Evolutionary conservation across 345 rosid genomes (phyloP).

Genomic region (Linum trigynum): DNA sequence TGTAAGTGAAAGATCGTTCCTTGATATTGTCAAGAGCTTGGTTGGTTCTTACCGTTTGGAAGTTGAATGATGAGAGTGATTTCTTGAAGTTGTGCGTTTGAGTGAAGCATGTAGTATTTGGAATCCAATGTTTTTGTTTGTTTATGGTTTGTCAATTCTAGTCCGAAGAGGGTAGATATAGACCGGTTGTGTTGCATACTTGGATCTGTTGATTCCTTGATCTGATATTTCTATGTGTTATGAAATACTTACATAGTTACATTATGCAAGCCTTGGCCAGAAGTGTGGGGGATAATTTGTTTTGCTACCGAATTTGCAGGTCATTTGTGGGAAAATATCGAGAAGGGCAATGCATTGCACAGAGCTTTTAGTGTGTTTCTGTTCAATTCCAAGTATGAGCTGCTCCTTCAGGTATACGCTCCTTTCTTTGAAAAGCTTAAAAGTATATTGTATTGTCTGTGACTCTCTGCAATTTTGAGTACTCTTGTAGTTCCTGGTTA

Average conservation of each 20-base stretch:
- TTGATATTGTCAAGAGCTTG: not conserved
- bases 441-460: not conserved
- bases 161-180: not conserved
- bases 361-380: slow-evolving; percentile 97
- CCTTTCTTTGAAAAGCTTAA: not conserved
- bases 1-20: slow-evolving; percentile 38
- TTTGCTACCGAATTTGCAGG: slow-evolving; percentile 40
- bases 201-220: not conserved
- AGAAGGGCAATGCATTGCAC: slow-evolving; percentile 65
- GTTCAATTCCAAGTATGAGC: slow-evolving; percentile 86
- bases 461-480: too few species aligned
- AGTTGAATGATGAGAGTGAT: not conserved
- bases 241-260: not conserved
- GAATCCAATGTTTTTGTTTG: not conserved
- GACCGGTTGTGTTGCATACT: not conserved
- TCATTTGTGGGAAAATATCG: slow-evolving; percentile 92
- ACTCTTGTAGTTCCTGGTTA: not conserved
- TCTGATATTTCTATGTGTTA: not conserved
- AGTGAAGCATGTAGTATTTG: not conserved
- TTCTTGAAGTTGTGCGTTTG: not conserved
- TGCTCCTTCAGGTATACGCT: slow-evolving; percentile 80
- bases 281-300: not conserved
- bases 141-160: too few species aligned
- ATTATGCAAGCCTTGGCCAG: not conserved
- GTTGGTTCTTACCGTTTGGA: not conserved